Conservation (phyloP, 208 protist species). For the Trichomonas tenax region DNA sequence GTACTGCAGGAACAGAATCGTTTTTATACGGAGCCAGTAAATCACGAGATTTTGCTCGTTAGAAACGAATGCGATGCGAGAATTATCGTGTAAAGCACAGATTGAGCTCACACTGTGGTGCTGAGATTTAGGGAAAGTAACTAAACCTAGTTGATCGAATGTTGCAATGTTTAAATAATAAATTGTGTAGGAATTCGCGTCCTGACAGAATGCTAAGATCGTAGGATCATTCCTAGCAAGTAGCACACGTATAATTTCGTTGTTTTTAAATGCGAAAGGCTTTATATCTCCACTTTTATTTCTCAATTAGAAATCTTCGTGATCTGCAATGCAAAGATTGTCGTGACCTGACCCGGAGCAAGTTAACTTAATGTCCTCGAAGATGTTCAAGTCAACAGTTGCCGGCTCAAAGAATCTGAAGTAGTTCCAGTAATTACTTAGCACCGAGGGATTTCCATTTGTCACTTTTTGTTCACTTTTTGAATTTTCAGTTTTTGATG, state of each 20-base stretch:
- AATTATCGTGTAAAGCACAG: background rate
- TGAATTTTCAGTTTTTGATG: too few species aligned
- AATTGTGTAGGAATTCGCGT: background rate
- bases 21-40: background rate
- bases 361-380: background rate
- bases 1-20: background rate
- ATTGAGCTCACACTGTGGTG: background rate
- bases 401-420: background rate
- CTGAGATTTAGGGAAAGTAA: background rate
- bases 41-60: background rate
- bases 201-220: background rate
- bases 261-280: background rate
- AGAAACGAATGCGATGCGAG: background rate
- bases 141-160: background rate
- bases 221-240: background rate
- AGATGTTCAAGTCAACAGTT: background rate
- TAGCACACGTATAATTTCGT: background rate
- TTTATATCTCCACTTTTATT: background rate
- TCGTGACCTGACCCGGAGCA: background rate
- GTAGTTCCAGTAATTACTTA: background rate
- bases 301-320: background rate
- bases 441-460: too few species aligned
- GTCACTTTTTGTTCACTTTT: too few species aligned
- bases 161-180: background rate
- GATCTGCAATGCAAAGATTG: background rate